Percentiles rank a stretch among this genome's conserved stretches.
Conservation (phyloP, 2,329 filamentous ascomycete species). For the Madurella mycetomatis region DNA sequence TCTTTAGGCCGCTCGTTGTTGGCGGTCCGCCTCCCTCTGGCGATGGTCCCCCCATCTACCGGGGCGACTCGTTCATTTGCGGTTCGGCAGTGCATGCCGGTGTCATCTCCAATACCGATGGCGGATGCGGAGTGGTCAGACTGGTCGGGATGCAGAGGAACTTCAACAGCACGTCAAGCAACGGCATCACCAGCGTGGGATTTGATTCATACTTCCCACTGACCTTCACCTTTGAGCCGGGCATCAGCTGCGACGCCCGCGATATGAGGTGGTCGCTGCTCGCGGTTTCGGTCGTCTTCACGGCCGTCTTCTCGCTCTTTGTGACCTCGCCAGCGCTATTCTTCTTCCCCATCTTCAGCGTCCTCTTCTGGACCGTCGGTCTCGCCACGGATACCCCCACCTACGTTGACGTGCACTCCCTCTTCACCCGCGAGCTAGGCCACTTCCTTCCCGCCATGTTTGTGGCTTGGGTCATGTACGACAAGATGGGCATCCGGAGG, state of each 20-base stretch:
- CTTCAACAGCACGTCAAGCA: constrained; percentile 58
- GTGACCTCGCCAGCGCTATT: constrained; percentile 74
- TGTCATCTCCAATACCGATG: constrained; percentile 60
- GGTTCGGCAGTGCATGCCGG: constrained; percentile 74
- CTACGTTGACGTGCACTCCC: constrained; percentile 59
- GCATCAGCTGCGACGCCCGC: constrained; percentile 61
- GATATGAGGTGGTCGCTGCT: constrained; percentile 84
- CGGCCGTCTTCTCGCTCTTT: constrained; percentile 72
- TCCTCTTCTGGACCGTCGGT: constrained; percentile 84
- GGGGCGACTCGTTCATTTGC: constrained; percentile 79
- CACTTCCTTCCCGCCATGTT: constrained; percentile 85
- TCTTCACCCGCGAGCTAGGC: constrained; percentile 74
- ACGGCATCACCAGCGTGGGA: constrained; percentile 70
- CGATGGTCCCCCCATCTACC: constrained; percentile 58
- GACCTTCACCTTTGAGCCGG: constrained; percentile 70
- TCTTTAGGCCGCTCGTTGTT: constrained; percentile 62
- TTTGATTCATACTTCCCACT: constrained; percentile 91
- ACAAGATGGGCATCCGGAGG: constrained; percentile 71
- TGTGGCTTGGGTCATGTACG: constrained; percentile 80
- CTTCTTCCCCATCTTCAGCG: constrained; percentile 77
- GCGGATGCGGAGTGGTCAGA: constrained; percentile 69
- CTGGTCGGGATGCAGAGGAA: constrained; percentile 59
- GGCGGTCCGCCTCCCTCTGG: constrained; percentile 54
- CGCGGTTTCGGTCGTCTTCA: constrained; percentile 75
- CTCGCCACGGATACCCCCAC: constrained; percentile 83